Percentiles rank a stretch among this genome's conserved stretches.
phyloP scores from a whole-genome alignment of 257 asterid genomes.

The Fraxinus cuspidata region DNA sequence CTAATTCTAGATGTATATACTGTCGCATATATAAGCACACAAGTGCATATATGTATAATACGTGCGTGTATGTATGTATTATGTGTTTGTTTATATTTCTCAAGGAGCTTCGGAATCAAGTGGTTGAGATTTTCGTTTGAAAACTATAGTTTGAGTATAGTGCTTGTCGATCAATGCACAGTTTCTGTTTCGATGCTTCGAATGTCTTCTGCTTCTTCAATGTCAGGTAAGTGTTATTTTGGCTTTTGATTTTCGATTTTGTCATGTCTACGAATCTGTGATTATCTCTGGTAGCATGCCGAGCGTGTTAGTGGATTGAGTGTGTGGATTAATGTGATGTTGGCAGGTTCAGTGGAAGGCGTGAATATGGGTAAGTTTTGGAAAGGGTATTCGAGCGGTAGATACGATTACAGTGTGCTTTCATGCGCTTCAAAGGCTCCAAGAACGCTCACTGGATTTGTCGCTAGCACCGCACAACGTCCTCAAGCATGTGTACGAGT shows the following conservation, averaged over 20 bases:
- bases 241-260: constrained; percentile 6
- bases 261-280: too few species aligned
- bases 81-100: not conserved
- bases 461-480: constrained; percentile 68
- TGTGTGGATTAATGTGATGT: not conserved
- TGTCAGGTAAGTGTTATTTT: constrained; percentile 55
- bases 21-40: not conserved
- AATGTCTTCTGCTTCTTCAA: constrained; percentile 70
- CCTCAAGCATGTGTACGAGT: constrained; percentile 44
- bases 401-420: constrained; percentile 59
- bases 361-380: constrained; percentile 63
- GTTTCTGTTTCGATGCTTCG: constrained; percentile 61
- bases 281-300: too few species aligned
- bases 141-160: constrained; percentile 23
- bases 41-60: too few species aligned
- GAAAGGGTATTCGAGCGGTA: constrained; percentile 73
- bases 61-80: too few species aligned
- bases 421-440: constrained; percentile 84
- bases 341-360: constrained; percentile 74
- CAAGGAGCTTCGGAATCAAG: constrained; percentile 22
- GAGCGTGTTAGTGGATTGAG: not conserved
- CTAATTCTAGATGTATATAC: not conserved
- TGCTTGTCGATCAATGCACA: constrained; percentile 33
- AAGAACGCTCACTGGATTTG: constrained; percentile 70
- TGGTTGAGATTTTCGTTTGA: constrained; percentile 18